Base-by-base conservation (phyloP, 2,329 filamentous ascomycete species). In the Neonectria magnoliae region DNA sequence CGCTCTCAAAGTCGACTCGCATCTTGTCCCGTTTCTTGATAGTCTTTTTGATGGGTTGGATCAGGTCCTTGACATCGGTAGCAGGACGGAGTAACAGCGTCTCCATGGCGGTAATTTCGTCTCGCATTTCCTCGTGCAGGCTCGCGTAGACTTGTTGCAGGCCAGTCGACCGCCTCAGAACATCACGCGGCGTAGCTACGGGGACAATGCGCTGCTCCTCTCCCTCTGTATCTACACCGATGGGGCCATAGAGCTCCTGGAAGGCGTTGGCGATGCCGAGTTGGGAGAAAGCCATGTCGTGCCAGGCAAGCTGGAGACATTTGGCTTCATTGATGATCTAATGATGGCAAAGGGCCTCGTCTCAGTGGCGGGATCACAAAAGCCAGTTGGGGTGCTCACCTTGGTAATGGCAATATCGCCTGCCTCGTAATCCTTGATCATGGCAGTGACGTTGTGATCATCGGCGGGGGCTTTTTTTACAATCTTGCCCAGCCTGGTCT, bases 21-120 rank as follows among this genome's bases (percentile, higher is more conserved):
- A 38, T 58, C 47, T 64, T 64, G 7, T 67, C 64, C 44, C 64
- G 59, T 29, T 58, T 61, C 51, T 64, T 67, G 29, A 67, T 67
- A n/a, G 55, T 55, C 36, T 60, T 62, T 44, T 56, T 59, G 20
- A 61, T 33, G 29, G 61, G 61, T 20, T 57, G 61, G 9, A 67
- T 60, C 22, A 57, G 38, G 16, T 60, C 57, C 13, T 59, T 64
- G 10, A 58, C 54, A 2, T 67, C 61, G 20, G 20, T 55, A 13
- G 64, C 64, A 13, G 64, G 64, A 22, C 61, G 57, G n/a, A 67
- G 54, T 9, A 67, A 20, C 11, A 61, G 38, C 9, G 61, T 59
- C 33, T 67, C 64, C 29, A 67, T 61, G 42, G 53, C 57, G 5
- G 57, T 53, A n/a, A 64, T 61, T 45, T 67, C 64, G 27, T 57